Evolutionary conservation across 1,284 basidiomycete genomes (phyloP), one percentile per base, ranked within the genome.

Genomic region (Heterobasidion irregulare): DNA sequence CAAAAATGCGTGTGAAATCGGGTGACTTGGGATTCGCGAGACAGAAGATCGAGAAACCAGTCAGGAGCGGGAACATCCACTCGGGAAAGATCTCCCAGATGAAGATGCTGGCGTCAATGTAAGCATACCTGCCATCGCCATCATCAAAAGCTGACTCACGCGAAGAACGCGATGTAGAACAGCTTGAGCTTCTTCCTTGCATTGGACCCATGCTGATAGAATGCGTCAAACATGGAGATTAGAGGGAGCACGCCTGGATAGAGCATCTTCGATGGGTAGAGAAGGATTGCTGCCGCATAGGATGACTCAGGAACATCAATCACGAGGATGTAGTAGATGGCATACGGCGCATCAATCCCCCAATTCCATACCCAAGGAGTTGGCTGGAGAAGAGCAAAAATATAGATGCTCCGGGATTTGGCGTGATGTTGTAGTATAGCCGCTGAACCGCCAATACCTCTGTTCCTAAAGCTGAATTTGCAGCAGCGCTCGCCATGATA

Each of bases 31-130:
- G 81, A 57, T 76, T 72, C 8, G 80, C 83, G 15, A 86, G 68
- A 58, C 84, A 86, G 64, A 84, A 77, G 35, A 86, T 74, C 0
- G 68, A 79, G 36, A 80, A 59, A 3, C 78, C 79, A 0, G 76
- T 78, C 18, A 79, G 68, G 4, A 71, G 55, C 62, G 75, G 73
- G 59, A 72, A 79, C 58, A 72, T 74, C 78, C 75, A 84, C 66
- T 81, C 77, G 41, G 71, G 71, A 58, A 72, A 64, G 53, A 72
- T 70, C 58, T 74, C 71, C 71, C 72, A 74, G 45, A 61, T 46
- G 56, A 66, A 63, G 54, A 66, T 63, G 43, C 56, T 58, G 26
- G 12, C 51, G 4, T 5, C 26, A 26, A 1, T 26, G 26, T 26
- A 26, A 26, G 35, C 15, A 8, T 46, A 50, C 19, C n/a, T 55